These are phyloP conservation scores for Ophiostoma sp. DNA, from an alignment of 2,329 filamentous ascomycete species.

Conservation along the genomic window DNA sequence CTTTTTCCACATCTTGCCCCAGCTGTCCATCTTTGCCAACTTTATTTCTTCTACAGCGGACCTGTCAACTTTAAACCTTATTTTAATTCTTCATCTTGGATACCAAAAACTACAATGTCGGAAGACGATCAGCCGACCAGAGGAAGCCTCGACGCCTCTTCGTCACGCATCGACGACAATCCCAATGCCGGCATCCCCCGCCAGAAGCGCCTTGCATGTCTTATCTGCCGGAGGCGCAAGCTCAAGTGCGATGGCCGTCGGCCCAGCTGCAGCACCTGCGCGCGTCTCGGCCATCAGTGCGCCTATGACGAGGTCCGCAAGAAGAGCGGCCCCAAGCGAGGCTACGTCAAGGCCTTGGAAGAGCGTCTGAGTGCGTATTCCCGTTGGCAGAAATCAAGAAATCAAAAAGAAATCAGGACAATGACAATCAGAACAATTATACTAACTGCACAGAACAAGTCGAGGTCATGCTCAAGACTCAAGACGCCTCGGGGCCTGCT, in stretches of 20 bases:
- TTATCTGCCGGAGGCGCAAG: constrained; percentile 89
- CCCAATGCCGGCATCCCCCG: constrained; percentile 60
- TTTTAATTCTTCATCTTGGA: background rate
- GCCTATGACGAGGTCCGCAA: constrained; percentile 87
- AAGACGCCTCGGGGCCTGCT: constrained; percentile 44
- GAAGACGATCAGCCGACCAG: constrained; percentile 29
- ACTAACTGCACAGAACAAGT: constrained; percentile 65
- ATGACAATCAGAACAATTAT: background rate
- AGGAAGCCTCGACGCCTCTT: constrained; percentile 18
- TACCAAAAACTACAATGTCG: constrained; percentile 26
- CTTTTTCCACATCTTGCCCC: constrained; percentile 1
- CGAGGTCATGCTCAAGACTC: constrained; percentile 79
- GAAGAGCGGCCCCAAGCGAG: constrained; percentile 90
- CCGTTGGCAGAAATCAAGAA: background rate
- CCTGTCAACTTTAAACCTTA: background rate
- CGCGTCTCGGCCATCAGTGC: constrained; percentile 78
- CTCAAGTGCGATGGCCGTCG: constrained; percentile 80
- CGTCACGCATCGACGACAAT: constrained; percentile 24
- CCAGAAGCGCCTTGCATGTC: constrained; percentile 90
- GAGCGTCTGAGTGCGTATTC: constrained; percentile 75
- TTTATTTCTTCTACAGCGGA: background rate
- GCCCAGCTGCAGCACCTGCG: constrained; percentile 83
- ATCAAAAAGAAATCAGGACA: background rate
- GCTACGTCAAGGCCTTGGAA: constrained; percentile 90
- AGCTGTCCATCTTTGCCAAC: background rate